A percentile compares a stretch with the other conserved stretches of the same genome.
Evolutionary conservation across 108 stramenopile species (phyloP).

Genomic region (Nitzschia sp.): DNA sequence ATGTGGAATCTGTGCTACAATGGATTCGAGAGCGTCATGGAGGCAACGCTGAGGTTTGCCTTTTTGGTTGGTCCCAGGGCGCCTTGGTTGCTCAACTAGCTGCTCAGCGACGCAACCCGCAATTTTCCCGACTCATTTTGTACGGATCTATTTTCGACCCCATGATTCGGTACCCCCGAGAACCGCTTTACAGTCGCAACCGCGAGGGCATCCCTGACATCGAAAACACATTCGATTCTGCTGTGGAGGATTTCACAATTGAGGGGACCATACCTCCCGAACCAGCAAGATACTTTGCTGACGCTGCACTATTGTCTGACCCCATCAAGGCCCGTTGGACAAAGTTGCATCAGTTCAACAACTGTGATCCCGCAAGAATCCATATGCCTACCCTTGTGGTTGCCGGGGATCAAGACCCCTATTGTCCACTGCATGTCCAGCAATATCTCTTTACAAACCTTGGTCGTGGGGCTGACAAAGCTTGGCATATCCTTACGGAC

Average conservation of each 20-base stretch:
- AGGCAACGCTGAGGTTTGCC: conserved; percentile 24
- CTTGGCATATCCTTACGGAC: conserved; percentile 80
- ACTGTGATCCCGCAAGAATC: conserved; percentile 75
- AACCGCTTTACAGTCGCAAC: conserved; percentile 54
- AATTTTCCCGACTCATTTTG: conserved; percentile 69
- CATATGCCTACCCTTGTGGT: conserved; percentile 81
- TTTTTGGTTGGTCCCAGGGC: conserved; percentile 87
- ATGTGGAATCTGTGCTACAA: conserved; percentile 72
- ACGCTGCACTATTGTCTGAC: conserved; percentile 74
- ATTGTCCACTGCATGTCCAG: conserved; percentile 64
- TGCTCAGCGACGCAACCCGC: conserved; percentile 54
- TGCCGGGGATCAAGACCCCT: conserved; percentile 82
- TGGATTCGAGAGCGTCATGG: conserved; percentile 65
- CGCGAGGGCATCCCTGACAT: conserved; percentile 27
- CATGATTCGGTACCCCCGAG: conserved; percentile 64
- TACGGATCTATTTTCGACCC: conserved; percentile 87
- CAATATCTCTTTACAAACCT: conserved; percentile 71
- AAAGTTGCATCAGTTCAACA: conserved; percentile 85
- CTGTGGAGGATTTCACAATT: conserved; percentile 86
- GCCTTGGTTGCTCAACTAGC: conserved; percentile 81
- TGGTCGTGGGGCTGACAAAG: conserved; percentile 66
- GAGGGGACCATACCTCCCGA: conserved; percentile 73
- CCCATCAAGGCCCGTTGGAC: conserved; percentile 85
- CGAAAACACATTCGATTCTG: conserved; percentile 68
- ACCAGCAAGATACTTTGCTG: conserved; percentile 60